Percentiles rank a stretch among this genome's conserved stretches.
Conservation (phyloP, 768 basidiomycete species). For the Sistotremastrum suecicum region DNA sequence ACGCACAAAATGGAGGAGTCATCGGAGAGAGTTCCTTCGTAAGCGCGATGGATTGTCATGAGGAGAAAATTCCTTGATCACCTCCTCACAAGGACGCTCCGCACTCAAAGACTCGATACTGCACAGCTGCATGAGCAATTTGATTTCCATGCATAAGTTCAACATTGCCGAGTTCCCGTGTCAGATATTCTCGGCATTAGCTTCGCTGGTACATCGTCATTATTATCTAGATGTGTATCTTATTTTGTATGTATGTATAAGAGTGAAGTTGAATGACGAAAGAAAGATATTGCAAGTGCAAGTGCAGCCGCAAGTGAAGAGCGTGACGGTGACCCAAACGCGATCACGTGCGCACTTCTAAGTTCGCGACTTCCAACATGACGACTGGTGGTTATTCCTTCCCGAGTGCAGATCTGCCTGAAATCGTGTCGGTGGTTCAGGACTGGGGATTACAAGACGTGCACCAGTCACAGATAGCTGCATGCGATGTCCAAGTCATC, state of each 20-base stretch:
- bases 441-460: not conserved
- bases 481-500: too few species aligned
- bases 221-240: not conserved
- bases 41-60: too few species aligned
- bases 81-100: not conserved
- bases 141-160: slow-evolving; percentile 1
- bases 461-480: too few species aligned
- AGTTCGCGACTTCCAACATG: not conserved
- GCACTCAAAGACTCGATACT: slow-evolving; percentile 1
- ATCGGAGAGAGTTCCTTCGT: not conserved
- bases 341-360: not conserved
- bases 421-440: slow-evolving; percentile 3
- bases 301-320: not conserved
- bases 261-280: not conserved
- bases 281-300: not conserved
- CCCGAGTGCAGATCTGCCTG: slow-evolving; percentile 1
- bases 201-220: not conserved
- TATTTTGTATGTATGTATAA: not conserved
- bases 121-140: slow-evolving; percentile 1
- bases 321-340: not conserved
- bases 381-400: not conserved
- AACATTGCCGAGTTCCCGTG: not conserved
- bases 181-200: not conserved
- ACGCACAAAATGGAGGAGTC: slow-evolving; percentile 1
- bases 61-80: not conserved